These are phyloP conservation scores for Colletotrichum tropicicola DNA, from an alignment of 2,329 filamentous ascomycete genomes.

Conservation along the genomic window DNA sequence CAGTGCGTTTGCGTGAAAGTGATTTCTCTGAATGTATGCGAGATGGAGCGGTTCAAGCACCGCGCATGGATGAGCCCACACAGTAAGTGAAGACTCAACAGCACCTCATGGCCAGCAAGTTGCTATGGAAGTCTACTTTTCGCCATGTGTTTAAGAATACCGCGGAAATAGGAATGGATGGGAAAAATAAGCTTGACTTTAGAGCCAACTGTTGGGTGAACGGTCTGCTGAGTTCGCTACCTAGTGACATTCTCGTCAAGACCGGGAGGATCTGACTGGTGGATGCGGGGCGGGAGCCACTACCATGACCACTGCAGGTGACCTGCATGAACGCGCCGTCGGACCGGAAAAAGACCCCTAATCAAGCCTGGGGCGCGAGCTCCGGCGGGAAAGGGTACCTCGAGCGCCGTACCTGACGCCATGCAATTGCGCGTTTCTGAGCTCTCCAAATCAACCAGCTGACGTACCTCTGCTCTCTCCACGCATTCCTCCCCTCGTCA, in stretches of 20 bases:
- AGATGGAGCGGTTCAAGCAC: background rate
- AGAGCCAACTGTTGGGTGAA: background rate
- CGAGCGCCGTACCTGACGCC: constrained; percentile 7
- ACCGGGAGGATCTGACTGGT: background rate
- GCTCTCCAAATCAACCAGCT: constrained; percentile 14
- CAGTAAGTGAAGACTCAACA: background rate
- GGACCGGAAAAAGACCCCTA: constrained; percentile 20
- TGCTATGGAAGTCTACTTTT: no score
- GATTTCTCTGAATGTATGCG: background rate
- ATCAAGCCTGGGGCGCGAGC: constrained; percentile 10
- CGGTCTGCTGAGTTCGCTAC: background rate
- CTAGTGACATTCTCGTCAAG: background rate
- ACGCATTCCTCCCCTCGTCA: background rate
- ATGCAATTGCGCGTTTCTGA: constrained; percentile 24
- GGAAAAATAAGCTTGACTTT: background rate
- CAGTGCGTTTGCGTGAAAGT: background rate
- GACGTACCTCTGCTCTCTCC: constrained; percentile 11
- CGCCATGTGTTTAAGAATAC: no score
- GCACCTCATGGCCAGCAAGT: background rate
- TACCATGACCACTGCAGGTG: constrained; percentile 15
- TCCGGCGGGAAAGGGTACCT: background rate
- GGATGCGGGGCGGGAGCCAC: constrained; percentile 19
- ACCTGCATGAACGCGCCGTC: constrained; percentile 24
- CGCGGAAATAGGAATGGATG: no score
- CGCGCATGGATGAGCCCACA: background rate